Conservation (phyloP, 129 eudicot genomes). For the Chrysanthemum makinoi region DNA sequence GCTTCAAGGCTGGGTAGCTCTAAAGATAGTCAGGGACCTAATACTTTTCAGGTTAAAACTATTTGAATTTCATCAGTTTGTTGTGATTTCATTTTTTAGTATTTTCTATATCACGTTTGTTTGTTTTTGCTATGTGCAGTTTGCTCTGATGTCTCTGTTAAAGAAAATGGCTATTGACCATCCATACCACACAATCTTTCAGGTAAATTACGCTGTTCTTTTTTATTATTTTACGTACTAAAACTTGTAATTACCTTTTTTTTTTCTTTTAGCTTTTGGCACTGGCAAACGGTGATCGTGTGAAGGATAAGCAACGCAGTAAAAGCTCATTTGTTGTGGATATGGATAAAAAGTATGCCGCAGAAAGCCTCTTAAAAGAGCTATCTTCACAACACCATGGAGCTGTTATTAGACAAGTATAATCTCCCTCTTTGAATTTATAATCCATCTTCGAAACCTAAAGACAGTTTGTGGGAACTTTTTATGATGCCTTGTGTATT, state of each 20-base stretch:
- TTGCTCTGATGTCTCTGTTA: constrained; percentile 87
- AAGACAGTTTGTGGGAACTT: neutral
- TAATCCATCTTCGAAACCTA: neutral
- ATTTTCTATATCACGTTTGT: neutral
- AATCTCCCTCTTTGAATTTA: neutral
- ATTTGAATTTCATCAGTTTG: neutral
- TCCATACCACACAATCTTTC: constrained; percentile 94
- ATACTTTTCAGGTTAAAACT: constrained; percentile 71
- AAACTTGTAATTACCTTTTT: neutral
- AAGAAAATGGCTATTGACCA: constrained; percentile 95
- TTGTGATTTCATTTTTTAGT: constrained; percentile 11
- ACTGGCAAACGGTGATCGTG: constrained; percentile 93
- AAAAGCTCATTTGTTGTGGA: constrained; percentile 94
- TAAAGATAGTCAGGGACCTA: constrained; percentile 69
- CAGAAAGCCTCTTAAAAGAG: constrained; percentile 83
- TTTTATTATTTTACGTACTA: constrained; percentile 7
- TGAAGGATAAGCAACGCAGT: constrained; percentile 97
- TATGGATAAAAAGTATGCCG: constrained; percentile 92
- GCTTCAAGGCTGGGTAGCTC: constrained; percentile 93
- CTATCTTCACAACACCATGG: constrained; percentile 68
- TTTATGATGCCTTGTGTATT: constrained; percentile 22
- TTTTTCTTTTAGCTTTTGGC: constrained; percentile 70
- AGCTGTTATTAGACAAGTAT: constrained; percentile 78
- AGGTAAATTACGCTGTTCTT: constrained; percentile 44
- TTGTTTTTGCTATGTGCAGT: constrained; percentile 43